Evolutionary conservation across 140 eudicot species (phyloP).

Genomic region (Anethum foeniculum): DNA sequence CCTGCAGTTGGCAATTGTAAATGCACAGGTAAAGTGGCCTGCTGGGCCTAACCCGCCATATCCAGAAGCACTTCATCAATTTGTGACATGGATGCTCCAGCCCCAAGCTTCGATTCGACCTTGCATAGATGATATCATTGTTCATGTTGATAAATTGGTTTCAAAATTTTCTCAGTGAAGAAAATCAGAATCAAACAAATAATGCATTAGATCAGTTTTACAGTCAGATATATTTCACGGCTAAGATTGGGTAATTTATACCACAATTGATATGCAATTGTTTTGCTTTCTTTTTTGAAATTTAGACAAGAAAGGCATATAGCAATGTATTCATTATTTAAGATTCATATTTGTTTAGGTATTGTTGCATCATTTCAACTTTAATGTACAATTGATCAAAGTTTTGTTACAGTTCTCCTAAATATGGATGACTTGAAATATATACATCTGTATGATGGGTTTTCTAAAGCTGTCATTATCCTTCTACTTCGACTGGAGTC

Average conservation of each 20-base stretch:
- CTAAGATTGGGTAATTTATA: background rate
- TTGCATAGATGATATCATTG: constrained; percentile 64
- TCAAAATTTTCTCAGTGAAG: constrained; percentile 52
- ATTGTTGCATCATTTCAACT: background rate
- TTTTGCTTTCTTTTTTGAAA: background rate
- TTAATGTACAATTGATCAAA: background rate
- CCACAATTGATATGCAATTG: background rate
- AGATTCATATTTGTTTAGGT: background rate
- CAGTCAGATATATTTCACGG: background rate
- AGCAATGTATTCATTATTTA: background rate
- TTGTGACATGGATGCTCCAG: constrained; percentile 93
- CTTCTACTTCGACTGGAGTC: background rate
- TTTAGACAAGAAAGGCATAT: background rate
- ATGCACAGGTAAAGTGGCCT: constrained; percentile 92
- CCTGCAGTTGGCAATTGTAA: constrained; percentile 74
- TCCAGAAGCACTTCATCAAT: constrained; percentile 91
- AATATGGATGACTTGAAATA: background rate
- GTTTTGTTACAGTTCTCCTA: background rate
- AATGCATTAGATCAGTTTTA: background rate
- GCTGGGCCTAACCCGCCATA: constrained; percentile 67
- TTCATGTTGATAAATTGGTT: constrained; percentile 82
- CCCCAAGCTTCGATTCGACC: constrained; percentile 82
- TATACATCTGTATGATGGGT: background rate
- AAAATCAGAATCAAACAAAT: background rate
- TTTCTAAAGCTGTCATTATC: background rate